phyloP scores from a whole-genome alignment of 305 asterid genomes.

The Coffea humblotiana region DNA sequence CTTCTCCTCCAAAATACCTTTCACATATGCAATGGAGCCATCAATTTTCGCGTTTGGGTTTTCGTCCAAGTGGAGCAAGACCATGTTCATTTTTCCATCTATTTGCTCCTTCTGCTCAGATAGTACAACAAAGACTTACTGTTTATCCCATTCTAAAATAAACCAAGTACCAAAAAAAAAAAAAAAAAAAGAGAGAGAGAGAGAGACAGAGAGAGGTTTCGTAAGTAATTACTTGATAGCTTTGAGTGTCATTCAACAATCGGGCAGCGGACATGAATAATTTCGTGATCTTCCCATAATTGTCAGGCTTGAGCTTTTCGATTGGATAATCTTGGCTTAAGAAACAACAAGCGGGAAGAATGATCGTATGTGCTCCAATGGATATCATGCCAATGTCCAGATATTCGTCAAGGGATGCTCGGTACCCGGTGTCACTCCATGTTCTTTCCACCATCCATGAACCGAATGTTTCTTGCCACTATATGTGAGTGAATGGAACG shows the following conservation, averaged over 20 bases:
- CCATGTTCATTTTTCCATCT: slow-evolving; percentile 57
- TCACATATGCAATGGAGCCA: slow-evolving; percentile 41
- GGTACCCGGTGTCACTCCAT: slow-evolving; percentile 49
- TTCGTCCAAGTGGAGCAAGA: slow-evolving; percentile 43
- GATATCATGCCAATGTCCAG: slow-evolving; percentile 49
- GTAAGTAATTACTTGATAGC: slow-evolving; percentile 44
- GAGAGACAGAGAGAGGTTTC: too few species aligned
- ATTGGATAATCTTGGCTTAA: slow-evolving; percentile 17
- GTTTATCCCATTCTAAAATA: too few species aligned
- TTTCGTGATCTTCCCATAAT: slow-evolving; percentile 41
- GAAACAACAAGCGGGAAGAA: slow-evolving; percentile 46
- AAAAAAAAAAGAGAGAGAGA: too few species aligned
- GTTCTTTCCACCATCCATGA: slow-evolving; percentile 61
- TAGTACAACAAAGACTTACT: neutral
- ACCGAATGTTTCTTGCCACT: slow-evolving; percentile 60
- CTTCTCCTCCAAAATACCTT: slow-evolving; percentile 28
- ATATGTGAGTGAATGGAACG: too few species aligned
- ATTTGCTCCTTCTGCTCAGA: slow-evolving; percentile 45
- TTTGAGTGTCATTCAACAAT: slow-evolving; percentile 52
- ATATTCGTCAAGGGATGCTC: slow-evolving; percentile 49
- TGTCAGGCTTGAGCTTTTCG: slow-evolving; percentile 15
- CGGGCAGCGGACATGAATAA: slow-evolving; percentile 54
- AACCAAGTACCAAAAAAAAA: too few species aligned
- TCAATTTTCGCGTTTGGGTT: slow-evolving; percentile 32
- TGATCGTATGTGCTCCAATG: slow-evolving; percentile 40